These are phyloP conservation scores for Xylaria sp. DNA, from an alignment of 2,329 filamentous ascomycete genomes.

Conservation along the genomic window DNA sequence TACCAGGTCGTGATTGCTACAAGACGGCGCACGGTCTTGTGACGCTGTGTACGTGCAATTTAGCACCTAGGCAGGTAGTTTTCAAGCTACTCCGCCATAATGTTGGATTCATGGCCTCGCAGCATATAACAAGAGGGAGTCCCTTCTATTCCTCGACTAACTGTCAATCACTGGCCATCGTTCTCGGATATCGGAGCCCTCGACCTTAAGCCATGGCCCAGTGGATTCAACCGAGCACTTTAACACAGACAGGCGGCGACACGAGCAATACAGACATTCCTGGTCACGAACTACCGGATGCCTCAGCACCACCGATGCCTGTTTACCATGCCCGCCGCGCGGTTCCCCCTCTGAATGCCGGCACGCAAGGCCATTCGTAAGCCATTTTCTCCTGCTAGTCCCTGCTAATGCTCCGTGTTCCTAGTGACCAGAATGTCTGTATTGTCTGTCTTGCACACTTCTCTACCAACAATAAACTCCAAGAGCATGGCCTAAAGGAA, in stretches of 20 bases:
- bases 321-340: not conserved
- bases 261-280: not conserved
- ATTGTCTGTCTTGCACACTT: slow-evolving; percentile 5
- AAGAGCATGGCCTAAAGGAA: slow-evolving; percentile 5
- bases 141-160: too few species aligned
- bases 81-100: too few species aligned
- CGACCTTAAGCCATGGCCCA: too few species aligned
- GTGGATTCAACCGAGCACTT: not conserved
- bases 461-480: slow-evolving; percentile 4
- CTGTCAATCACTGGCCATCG: not conserved
- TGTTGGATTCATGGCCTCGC: too few species aligned
- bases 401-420: not conserved
- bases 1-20: too few species aligned
- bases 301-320: not conserved
- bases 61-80: too few species aligned
- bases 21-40: too few species aligned
- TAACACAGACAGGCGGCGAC: not conserved
- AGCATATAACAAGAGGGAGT: too few species aligned
- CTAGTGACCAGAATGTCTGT: not conserved
- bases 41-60: too few species aligned
- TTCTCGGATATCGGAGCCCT: too few species aligned
- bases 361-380: slow-evolving; percentile 4
- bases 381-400: slow-evolving; percentile 8
- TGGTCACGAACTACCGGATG: not conserved
- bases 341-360: not conserved